Conservation (phyloP, 306 rosid species). For the Mimosa bimucronata region DNA sequence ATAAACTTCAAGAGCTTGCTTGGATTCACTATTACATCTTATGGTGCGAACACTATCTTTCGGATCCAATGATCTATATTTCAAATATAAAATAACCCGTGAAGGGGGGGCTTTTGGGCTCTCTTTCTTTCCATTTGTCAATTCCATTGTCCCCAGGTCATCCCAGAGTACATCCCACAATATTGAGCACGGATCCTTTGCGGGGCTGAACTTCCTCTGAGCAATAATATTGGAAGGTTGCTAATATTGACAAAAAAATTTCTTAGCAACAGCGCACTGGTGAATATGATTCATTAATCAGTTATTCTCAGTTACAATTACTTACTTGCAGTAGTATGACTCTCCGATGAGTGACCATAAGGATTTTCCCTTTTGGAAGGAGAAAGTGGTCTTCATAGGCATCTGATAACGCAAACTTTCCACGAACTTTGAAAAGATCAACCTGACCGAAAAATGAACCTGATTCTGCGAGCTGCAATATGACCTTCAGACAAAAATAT, state of each 20-base stretch:
- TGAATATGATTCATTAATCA: constrained; percentile 27
- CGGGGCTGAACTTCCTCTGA: constrained; percentile 95
- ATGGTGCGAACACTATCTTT: constrained; percentile 66
- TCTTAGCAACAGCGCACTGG: constrained; percentile 15
- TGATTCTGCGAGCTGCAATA: constrained; percentile 95
- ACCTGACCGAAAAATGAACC: constrained; percentile 97
- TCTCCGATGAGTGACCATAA: constrained; percentile 85
- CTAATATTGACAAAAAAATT: constrained; percentile 52
- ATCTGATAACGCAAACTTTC: constrained; percentile 95
- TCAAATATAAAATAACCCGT: constrained; percentile 67
- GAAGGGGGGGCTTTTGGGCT: constrained; percentile 69
- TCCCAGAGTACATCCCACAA: constrained; percentile 93
- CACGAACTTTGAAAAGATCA: constrained; percentile 97
- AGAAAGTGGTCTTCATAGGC: constrained; percentile 97
- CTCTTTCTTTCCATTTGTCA: constrained; percentile 81
- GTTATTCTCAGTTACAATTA: constrained; percentile 30
- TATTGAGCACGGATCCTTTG: constrained; percentile 93
- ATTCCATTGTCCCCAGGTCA: constrained; percentile 76
- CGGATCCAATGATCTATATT: constrained; percentile 59
- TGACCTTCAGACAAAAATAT: constrained; percentile 69
- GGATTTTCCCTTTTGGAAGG: constrained; percentile 84
- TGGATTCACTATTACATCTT: constrained; percentile 70
- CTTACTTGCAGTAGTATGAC: constrained; percentile 87
- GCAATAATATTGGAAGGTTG: constrained; percentile 87
- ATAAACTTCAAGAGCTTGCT: constrained; percentile 76